Evolutionary conservation across 768 basidiomycete species (phyloP).

Genomic region (Mrakia blollopis): DNA sequence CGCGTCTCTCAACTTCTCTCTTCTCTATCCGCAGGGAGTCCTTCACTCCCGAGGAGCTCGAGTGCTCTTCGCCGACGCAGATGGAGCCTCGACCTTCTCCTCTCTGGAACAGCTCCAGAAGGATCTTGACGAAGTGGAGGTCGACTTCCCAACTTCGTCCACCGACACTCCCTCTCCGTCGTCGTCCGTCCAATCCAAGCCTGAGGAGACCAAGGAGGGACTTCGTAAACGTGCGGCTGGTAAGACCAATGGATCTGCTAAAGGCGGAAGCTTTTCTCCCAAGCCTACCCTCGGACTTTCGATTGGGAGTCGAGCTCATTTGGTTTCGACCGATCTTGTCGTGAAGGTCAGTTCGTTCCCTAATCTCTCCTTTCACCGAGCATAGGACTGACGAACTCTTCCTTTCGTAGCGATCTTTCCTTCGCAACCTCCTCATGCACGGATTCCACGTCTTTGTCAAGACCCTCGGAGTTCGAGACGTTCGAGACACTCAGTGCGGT

Average conservation of each 20-base stretch:
- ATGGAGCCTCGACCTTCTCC: conserved; percentile 81
- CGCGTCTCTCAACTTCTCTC: background rate
- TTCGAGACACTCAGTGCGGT: conserved; percentile 82
- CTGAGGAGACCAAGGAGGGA: background rate
- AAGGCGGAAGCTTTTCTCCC: conserved; percentile 45
- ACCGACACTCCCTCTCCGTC: background rate
- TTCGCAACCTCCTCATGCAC: conserved; percentile 92
- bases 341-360: conserved; percentile 65
- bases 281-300: conserved; percentile 53
- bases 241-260: background rate
- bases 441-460: conserved; percentile 83
- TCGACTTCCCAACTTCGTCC: conserved; percentile 7
- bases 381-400: background rate
- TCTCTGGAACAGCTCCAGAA: conserved; percentile 76
- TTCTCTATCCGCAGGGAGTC: conserved; percentile 55
- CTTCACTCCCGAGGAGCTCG: conserved; percentile 69
- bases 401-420: conserved; percentile 65
- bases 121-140: conserved; percentile 60
- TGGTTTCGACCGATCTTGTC: conserved; percentile 85
- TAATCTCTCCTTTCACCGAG: background rate
- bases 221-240: background rate
- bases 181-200: background rate
- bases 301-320: conserved; percentile 83
- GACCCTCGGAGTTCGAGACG: conserved; percentile 72
- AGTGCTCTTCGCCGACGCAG: conserved; percentile 88